Conservation (phyloP, 2,329 filamentous ascomycete genomes). For the Trichoderma koningiopsis region DNA sequence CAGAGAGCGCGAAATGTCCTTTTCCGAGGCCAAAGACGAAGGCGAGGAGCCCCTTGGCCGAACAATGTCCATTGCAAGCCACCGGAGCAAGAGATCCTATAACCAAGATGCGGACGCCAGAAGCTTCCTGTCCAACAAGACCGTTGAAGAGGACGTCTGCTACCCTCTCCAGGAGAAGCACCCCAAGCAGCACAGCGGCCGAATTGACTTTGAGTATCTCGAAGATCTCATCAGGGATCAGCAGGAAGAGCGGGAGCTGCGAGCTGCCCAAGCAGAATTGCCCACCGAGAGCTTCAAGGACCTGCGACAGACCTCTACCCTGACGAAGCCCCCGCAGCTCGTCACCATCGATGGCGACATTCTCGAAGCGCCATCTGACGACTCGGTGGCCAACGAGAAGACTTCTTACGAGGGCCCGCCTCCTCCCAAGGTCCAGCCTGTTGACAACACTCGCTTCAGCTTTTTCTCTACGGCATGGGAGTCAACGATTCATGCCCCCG, state of each 20-base stretch:
- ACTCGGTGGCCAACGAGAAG: slow-evolving; percentile 53
- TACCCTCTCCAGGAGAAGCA: slow-evolving; percentile 74
- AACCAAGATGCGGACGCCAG: slow-evolving; percentile 64
- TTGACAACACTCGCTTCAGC: slow-evolving; percentile 80
- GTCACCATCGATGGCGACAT: slow-evolving; percentile 60
- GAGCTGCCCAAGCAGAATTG: slow-evolving; percentile 52
- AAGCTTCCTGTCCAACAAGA: slow-evolving; percentile 65
- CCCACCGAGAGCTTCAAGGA: slow-evolving; percentile 41
- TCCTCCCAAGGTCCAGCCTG: slow-evolving; percentile 45
- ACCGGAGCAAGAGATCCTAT: slow-evolving; percentile 55
- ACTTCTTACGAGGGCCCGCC: slow-evolving; percentile 38
- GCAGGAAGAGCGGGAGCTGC: slow-evolving; percentile 51
- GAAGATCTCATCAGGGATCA: slow-evolving; percentile 82
- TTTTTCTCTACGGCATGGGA: slow-evolving; percentile 97
- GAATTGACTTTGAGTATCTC: slow-evolving; percentile 89
- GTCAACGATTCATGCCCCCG: slow-evolving; percentile 86
- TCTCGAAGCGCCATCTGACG: slow-evolving; percentile 53
- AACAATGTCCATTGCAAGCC: slow-evolving; percentile 67
- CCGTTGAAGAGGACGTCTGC: slow-evolving; percentile 84
- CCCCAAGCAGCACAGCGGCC: slow-evolving; percentile 61
- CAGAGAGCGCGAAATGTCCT: slow-evolving; percentile 71
- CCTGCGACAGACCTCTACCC: slow-evolving; percentile 35
- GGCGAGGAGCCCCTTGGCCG: slow-evolving; percentile 60
- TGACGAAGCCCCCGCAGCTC: slow-evolving; percentile 41
- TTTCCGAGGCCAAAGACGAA: slow-evolving; percentile 51